Base-by-base conservation (phyloP, 2,329 filamentous ascomycete genomes). In the Colletotrichum somersetense region DNA sequence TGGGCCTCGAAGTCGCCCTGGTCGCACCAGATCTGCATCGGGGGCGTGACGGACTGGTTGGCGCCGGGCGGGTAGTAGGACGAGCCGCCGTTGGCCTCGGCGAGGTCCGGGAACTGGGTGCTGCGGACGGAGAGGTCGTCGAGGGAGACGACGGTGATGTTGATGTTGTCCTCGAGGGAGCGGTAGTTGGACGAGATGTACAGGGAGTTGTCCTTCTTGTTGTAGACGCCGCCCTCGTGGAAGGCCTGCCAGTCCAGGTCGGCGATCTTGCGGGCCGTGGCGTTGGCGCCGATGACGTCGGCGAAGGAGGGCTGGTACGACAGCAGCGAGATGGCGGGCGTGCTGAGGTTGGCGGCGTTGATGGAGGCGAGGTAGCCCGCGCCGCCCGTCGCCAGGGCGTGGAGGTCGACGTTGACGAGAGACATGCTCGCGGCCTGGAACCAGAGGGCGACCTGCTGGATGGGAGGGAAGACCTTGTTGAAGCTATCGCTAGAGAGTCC, bases 11-110 rank as follows among this genome's bases (percentile, higher is more conserved):
- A 61, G 72, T 73, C 62, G 61, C 72, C 72, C 61, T 74, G 53
- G 65, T 74, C 72, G 69, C 72, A 74, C 69, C 71, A 74, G 26
- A 75, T 57, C 42, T 77, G 75, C 73, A 73, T 63, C 10, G 75
- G 75, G 38, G 75, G 74, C 44, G 74, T 73, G 46, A 66, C 48
- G 56, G 68, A 63, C 42, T 42, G 59, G 38, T 62, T 59, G 18
- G 63, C 58, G 23, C 73, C 75, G 20, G 75, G 73, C 11, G 75
- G 75, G 33, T 73, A 74, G 65, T 76, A 77, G 0, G 66, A 74
- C 11, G 74, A 70, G 23, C 74, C 76, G 38, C 75, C 76, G 63
- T 77, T 77, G 23, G 75, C 75, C 70, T 75, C 74, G 61, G 71
- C 67, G 40, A 77, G 62, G 23, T 61, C 46, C 4, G 75, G 66